phyloP scores from a whole-genome alignment of 805 yeast species.

The Kodamaea kakaduensis region DNA sequence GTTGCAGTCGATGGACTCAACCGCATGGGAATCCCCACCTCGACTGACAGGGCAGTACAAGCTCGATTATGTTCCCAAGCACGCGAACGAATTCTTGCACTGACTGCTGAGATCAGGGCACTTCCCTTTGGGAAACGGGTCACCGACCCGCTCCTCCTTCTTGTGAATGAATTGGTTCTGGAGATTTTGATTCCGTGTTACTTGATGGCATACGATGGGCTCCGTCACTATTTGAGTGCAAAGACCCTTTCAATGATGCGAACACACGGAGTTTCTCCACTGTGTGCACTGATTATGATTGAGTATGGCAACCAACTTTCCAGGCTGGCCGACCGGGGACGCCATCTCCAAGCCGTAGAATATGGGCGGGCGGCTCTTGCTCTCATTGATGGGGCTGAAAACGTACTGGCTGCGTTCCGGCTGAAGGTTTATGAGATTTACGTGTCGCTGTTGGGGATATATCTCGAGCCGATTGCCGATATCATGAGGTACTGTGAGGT shows the following conservation, averaged over 20 bases:
- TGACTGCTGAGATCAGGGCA: slow-evolving; percentile 35
- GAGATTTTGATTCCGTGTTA: slow-evolving; percentile 36
- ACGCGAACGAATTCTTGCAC: slow-evolving; percentile 32
- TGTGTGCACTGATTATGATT: slow-evolving; percentile 37
- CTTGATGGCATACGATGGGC: slow-evolving; percentile 19
- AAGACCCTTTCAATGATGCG: slow-evolving; percentile 32
- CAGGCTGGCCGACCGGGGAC: slow-evolving; percentile 22
- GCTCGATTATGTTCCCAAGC: slow-evolving; percentile 18
- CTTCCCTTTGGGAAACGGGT: slow-evolving; percentile 20
- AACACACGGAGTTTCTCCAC: slow-evolving; percentile 38
- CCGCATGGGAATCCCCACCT: slow-evolving; percentile 31
- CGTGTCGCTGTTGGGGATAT: slow-evolving; percentile 37
- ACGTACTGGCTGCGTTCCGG: slow-evolving; percentile 31
- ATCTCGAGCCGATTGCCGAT: slow-evolving; percentile 36
- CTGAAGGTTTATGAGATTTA: slow-evolving; percentile 41
- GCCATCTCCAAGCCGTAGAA: slow-evolving; percentile 38
- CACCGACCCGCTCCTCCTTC: slow-evolving; percentile 23
- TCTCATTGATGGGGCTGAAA: slow-evolving; percentile 30
- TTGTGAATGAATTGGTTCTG: slow-evolving; percentile 39
- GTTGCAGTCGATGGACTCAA: slow-evolving; percentile 34
- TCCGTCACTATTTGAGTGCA: slow-evolving; percentile 29
- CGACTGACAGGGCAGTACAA: slow-evolving; percentile 23
- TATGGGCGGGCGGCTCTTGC: slow-evolving; percentile 37
- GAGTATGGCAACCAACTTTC: slow-evolving; percentile 34
- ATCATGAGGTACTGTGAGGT: slow-evolving; percentile 26